Conservation (phyloP, 108 stramenopile genomes). For the Nannochloropsis gaditana region DNA sequence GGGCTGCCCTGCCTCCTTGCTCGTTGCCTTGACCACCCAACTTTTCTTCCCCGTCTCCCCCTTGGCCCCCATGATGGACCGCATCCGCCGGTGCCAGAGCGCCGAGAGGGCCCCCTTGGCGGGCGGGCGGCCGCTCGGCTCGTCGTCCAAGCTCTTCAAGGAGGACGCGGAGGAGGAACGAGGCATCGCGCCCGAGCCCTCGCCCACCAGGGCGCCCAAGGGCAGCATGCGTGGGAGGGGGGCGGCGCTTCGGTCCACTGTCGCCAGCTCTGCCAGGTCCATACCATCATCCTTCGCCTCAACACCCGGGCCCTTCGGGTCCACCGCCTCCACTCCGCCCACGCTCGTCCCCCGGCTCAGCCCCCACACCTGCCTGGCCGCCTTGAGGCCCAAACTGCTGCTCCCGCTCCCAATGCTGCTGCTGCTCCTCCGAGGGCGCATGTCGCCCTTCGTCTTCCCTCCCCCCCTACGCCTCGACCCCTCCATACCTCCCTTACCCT, state of each 20-base stretch:
- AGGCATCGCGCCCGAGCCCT: not conserved
- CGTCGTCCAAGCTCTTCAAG: not conserved
- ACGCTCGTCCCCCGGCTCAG: too few relatives aligned
- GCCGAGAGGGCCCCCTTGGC: not conserved
- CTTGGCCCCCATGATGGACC: not conserved
- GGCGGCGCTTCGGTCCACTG: not conserved
- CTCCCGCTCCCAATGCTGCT: not conserved
- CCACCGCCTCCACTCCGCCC: too few relatives aligned
- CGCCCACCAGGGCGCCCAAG: not conserved
- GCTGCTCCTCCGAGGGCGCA: not conserved
- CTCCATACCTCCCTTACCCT: too few relatives aligned
- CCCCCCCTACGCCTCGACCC: too few relatives aligned
- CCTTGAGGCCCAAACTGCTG: slow-evolving; percentile 5
- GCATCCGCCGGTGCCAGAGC: not conserved
- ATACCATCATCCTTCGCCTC: not conserved
- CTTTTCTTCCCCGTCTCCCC: slow-evolving; percentile 3
- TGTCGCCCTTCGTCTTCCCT: too few relatives aligned
- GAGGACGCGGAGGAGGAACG: not conserved
- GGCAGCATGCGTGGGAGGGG: not conserved
- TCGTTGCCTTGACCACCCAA: slow-evolving; percentile 20
- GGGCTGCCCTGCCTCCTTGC: not conserved
- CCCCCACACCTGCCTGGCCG: not conserved
- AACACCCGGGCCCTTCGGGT: too few relatives aligned
- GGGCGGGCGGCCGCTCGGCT: not conserved
- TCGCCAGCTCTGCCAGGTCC: not conserved